Evolutionary conservation across 1,139 yeast species (phyloP).

Genomic region (Pichia sp.): DNA sequence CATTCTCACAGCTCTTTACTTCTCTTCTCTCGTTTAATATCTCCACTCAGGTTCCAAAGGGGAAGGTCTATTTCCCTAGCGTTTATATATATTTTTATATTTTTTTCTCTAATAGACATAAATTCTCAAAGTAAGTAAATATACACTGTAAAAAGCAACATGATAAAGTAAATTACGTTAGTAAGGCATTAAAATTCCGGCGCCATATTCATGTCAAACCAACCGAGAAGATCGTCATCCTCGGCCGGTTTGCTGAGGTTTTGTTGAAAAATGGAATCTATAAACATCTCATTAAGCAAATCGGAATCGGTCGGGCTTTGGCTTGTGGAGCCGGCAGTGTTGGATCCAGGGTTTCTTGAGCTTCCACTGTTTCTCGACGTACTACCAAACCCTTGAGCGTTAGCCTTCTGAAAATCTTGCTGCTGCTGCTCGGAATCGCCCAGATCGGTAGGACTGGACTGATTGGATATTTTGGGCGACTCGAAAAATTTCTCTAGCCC

Average conservation of each 20-base stretch:
- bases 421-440: background rate
- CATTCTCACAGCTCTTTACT: background rate
- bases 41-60: background rate
- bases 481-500: slow-evolving; percentile 14
- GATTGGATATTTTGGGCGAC: slow-evolving; percentile 9
- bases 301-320: slow-evolving; percentile 29
- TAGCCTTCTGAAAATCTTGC: background rate
- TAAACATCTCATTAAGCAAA: slow-evolving; percentile 33
- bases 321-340: slow-evolving; percentile 7
- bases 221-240: slow-evolving; percentile 87
- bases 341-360: background rate
- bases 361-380: background rate
- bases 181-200: slow-evolving; percentile 42
- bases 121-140: background rate
- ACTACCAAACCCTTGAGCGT: background rate
- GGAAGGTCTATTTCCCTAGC: background rate
- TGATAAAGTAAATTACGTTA: slow-evolving; percentile 4
- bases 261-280: slow-evolving; percentile 64
- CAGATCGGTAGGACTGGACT: background rate
- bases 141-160: slow-evolving; percentile 1
- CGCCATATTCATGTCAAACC: slow-evolving; percentile 77
- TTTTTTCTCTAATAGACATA: background rate
- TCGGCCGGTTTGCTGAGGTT: slow-evolving; percentile 76
- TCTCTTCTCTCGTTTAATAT: background rate
- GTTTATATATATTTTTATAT: background rate